Base-by-base conservation (phyloP, 2,329 filamentous ascomycete genomes). In the Boeremia exigua region DNA sequence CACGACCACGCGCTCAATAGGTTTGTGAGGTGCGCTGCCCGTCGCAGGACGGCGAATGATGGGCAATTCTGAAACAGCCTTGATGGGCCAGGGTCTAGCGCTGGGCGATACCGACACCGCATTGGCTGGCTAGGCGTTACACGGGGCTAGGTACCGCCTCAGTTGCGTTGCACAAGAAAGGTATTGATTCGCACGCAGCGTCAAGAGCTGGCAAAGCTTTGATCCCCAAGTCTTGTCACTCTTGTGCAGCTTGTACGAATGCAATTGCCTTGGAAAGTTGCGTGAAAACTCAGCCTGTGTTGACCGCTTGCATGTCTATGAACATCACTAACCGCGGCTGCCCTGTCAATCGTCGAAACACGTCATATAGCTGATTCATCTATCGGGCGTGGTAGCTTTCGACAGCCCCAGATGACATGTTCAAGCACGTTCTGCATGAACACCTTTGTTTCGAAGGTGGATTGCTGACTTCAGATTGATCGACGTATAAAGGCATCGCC, bases 21-120 rank as follows among this genome's bases (percentile, higher is more conserved):
- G 54, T 48, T 48, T 34, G 43, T 52, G 48, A 58, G 58, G 58
- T 46, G 52, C 52, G 45, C 25, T 53, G 56, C 48, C 47, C 33
- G 46, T 66, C 54, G 54, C 61, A 62, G 58, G 59, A 62, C 58
- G 43, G 48, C 54, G 39, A 51, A 34, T 38, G 55, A 60, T 59
- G 55, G 34, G 10, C 48, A 42, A n/a, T 46, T 48, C 42, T 67
- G 65, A 68, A 67, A 68, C 63, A 58, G 59, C 59, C 55, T 62
- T 50, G 58, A 23, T 32, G 37, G 32, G 30, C 29, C 27, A 46
- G 23, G 47, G 56, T 37, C 45, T 42, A 32, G 50, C 45, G 52
- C 39, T 28, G 17, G 19, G 42, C 40, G 3, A 47, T 50, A 36
- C 45, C 44, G 56, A 40, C 53, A 29, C 19, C 43, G 19, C 42